These are phyloP conservation scores for Amborella trichopoda DNA, from an alignment of 164 flowering plant species.

Conservation along the genomic window DNA sequence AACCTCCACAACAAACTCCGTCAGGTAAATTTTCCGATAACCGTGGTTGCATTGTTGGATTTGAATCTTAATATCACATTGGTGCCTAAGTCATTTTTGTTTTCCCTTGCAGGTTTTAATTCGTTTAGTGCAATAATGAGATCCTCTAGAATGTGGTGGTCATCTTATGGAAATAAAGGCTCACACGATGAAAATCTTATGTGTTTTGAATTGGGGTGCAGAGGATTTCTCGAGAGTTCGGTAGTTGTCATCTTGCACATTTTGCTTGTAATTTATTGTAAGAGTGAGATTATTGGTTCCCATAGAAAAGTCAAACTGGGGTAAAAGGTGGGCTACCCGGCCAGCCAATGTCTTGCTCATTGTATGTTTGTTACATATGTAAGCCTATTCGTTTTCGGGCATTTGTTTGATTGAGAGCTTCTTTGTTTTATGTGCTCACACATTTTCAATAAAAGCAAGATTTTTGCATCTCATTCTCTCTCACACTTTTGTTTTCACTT, in stretches of 20 bases:
- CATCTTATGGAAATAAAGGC: slow-evolving; percentile 8
- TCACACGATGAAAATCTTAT: not conserved
- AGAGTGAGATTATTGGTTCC: too few relatives aligned
- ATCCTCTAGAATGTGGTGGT: slow-evolving; percentile 5
- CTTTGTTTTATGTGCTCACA: too few relatives aligned
- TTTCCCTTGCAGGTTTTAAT: slow-evolving; percentile 10
- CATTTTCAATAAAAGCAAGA: too few relatives aligned
- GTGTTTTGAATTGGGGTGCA: not conserved
- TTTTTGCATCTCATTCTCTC: too few relatives aligned
- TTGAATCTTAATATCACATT: not conserved
- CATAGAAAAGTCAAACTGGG: too few relatives aligned
- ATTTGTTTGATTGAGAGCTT: too few relatives aligned
- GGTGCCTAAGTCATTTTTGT: not conserved
- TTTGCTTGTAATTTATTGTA: slow-evolving; percentile 7
- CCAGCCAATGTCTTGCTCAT: too few relatives aligned
- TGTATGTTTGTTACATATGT: too few relatives aligned
- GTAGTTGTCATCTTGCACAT: slow-evolving; percentile 6
- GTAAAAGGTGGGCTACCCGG: too few relatives aligned
- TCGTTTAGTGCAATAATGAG: slow-evolving; percentile 9
- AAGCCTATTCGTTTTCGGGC: too few relatives aligned
- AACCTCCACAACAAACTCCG: not conserved
- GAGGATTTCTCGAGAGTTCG: slow-evolving; percentile 6
- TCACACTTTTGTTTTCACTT: too few relatives aligned
- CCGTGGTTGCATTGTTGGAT: not conserved
- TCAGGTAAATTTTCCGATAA: slow-evolving; percentile 8